Base-by-base conservation (phyloP, 257 asterid species). In the Primulina eburnea region DNA sequence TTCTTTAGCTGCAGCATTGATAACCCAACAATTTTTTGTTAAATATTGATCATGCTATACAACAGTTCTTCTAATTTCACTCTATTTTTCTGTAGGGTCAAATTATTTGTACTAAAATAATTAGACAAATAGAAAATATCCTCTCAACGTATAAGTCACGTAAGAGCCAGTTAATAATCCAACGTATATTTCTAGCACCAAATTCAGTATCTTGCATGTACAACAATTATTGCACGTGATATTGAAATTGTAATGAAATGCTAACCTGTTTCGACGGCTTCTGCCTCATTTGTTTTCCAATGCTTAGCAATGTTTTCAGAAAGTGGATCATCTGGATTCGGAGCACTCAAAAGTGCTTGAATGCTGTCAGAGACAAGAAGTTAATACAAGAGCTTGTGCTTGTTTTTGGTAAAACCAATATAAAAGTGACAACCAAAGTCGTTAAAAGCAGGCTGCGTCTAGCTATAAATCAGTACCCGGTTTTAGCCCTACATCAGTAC, bases 321-420 rank as follows among this genome's bases (percentile, higher is more conserved):
- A 38, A 94, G 97, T 3, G 99, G 99, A 75, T 94, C 99, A 8
- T 94, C 99, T 0, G 99, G 99, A 76, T 94, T 94, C 40, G 99
- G 99, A 69, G 99, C 99, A 72, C 99, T 94, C 73, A 94, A 63
- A 79, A 94, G 98, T 59, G 99, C 99, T 92, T 94, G 99, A 81
- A 94, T 94, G 90, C 99, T 94, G 50, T 73, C 64, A 20, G 8
- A 30, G 64, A 35, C 14, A 59, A 11, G 14, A 6, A 55, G 30
- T 63, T 32, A 62, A 12, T 8, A 29, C 50, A n/a, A 62, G 40
- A 6, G 28, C 11, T 18, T 18, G 38, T 24, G 12, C 55, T 20
- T 1, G 33, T 12, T 40, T 64, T 37, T 40, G 58, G 30, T 1
- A 10, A 7, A 73, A 37, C 30, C 37, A 18, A 26, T 9, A 35